Evolutionary conservation across 2,329 filamentous ascomycete genomes (phyloP).

Genomic region (Pseudogymnoascus sp.): DNA sequence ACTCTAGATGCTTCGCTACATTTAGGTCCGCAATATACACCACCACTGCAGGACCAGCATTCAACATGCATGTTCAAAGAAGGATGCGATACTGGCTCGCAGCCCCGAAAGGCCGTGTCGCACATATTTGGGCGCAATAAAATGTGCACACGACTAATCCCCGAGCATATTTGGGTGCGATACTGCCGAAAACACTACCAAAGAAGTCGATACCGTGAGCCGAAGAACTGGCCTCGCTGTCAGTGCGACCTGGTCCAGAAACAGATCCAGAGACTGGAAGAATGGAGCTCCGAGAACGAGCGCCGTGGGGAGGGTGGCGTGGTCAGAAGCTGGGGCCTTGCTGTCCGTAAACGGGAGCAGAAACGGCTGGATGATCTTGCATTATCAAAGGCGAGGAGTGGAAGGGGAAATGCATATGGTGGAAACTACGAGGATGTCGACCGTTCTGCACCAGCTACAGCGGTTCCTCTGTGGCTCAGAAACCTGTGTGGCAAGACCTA

Average conservation of each 20-base stretch:
- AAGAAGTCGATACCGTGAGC: slow-evolving; percentile 62
- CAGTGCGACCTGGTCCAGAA: slow-evolving; percentile 58
- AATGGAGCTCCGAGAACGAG: slow-evolving; percentile 51
- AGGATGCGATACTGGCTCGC: slow-evolving; percentile 52
- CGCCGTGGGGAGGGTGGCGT: slow-evolving; percentile 33
- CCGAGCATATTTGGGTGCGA: slow-evolving; percentile 63
- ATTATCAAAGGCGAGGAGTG: slow-evolving; percentile 12
- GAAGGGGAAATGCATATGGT: slow-evolving; percentile 19
- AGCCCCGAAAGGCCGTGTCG: slow-evolving; percentile 67
- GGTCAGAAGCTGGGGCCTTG: slow-evolving; percentile 53
- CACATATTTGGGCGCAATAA: slow-evolving; percentile 83
- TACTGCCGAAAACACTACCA: slow-evolving; percentile 81
- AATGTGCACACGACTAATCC: slow-evolving; percentile 63
- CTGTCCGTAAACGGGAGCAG: slow-evolving; percentile 57
- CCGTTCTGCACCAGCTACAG: slow-evolving; percentile 22
- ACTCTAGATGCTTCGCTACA: neutral
- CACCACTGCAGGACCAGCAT: slow-evolving; percentile 1
- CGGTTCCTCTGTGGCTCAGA: slow-evolving; percentile 28
- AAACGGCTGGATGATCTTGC: slow-evolving; percentile 42
- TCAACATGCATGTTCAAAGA: slow-evolving; percentile 46
- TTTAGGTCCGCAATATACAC: neutral
- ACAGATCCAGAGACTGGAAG: slow-evolving; percentile 55
- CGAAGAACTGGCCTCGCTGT: slow-evolving; percentile 47
- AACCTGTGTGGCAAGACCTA: slow-evolving; percentile 28
- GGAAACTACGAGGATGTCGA: slow-evolving; percentile 20